These are phyloP conservation scores for Ascobolus immersus DNA, from an alignment of 495 filamentous ascomycete species.

Conservation along the genomic window DNA sequence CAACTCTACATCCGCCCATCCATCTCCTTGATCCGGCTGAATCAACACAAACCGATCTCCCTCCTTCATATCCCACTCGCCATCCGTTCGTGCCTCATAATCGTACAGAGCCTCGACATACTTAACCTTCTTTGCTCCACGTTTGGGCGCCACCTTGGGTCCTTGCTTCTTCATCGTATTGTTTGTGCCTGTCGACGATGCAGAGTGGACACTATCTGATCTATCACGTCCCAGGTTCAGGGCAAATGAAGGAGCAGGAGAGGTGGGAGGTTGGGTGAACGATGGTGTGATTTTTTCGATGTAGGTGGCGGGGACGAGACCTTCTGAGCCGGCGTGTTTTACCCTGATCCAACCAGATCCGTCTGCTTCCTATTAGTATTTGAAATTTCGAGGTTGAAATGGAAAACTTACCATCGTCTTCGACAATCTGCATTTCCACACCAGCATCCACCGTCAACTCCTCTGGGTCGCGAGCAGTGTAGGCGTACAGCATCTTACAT, in stretches of 20 bases:
- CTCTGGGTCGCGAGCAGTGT: slow-evolving; percentile 50
- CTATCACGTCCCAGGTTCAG: too few species aligned
- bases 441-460: slow-evolving; percentile 61
- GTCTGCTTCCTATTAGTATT: slow-evolving; percentile 26
- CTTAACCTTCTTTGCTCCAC: slow-evolving; percentile 82
- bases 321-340: slow-evolving; percentile 38
- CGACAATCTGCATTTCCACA: slow-evolving; percentile 47
- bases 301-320: slow-evolving; percentile 70
- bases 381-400: slow-evolving; percentile 2
- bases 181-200: too few species aligned
- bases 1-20: slow-evolving; percentile 89
- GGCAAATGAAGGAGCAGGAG: not conserved
- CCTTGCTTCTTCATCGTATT: slow-evolving; percentile 53
- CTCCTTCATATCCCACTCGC: slow-evolving; percentile 70
- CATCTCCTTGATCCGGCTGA: slow-evolving; percentile 63
- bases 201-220: slow-evolving; percentile 28
- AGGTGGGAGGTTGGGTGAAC: slow-evolving; percentile 23
- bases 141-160: slow-evolving; percentile 70
- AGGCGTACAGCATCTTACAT: slow-evolving; percentile 50
- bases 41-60: slow-evolving; percentile 80
- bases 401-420: slow-evolving; percentile 52
- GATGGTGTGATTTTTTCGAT: slow-evolving; percentile 23
- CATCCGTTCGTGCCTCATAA: slow-evolving; percentile 61
- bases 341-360: slow-evolving; percentile 81
- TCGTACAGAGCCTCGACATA: slow-evolving; percentile 87